Evolutionary conservation across 306 rosid species (phyloP).

Genomic region (Rosa lucieae): DNA sequence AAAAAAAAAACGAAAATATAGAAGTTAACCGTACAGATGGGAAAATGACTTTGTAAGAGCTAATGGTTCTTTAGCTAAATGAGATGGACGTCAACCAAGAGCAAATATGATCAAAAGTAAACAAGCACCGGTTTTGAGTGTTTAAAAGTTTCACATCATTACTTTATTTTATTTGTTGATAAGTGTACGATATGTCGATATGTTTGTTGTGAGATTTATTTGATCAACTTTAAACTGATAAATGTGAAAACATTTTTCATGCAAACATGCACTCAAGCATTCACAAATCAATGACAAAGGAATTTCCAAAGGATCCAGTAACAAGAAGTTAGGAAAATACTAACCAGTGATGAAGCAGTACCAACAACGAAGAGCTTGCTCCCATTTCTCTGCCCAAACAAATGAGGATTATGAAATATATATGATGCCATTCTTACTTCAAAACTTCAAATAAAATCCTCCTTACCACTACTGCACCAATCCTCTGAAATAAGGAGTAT

Average conservation of each 20-base stretch:
- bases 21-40: neutral
- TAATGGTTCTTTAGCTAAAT: neutral
- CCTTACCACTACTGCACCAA: constrained; percentile 68
- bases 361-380: constrained; percentile 93
- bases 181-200: neutral
- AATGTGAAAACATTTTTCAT: neutral
- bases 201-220: neutral
- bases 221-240: neutral
- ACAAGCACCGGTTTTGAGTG: neutral
- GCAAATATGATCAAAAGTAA: neutral
- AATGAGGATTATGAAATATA: constrained; percentile 25
- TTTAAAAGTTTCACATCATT: neutral
- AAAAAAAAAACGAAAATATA: neutral
- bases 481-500: constrained; percentile 41
- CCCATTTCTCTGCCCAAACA: constrained; percentile 73
- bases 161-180: neutral
- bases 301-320: neutral
- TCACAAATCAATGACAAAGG: constrained; percentile 4
- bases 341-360: constrained; percentile 88
- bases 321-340: constrained; percentile 26
- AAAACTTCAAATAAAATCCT: constrained; percentile 18
- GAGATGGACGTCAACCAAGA: neutral
- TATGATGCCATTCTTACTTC: constrained; percentile 8
- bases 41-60: neutral
- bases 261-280: neutral